These are phyloP conservation scores for Trichoderma brevicompactum DNA, from an alignment of 2,329 filamentous ascomycete genomes.

Conservation along the genomic window DNA sequence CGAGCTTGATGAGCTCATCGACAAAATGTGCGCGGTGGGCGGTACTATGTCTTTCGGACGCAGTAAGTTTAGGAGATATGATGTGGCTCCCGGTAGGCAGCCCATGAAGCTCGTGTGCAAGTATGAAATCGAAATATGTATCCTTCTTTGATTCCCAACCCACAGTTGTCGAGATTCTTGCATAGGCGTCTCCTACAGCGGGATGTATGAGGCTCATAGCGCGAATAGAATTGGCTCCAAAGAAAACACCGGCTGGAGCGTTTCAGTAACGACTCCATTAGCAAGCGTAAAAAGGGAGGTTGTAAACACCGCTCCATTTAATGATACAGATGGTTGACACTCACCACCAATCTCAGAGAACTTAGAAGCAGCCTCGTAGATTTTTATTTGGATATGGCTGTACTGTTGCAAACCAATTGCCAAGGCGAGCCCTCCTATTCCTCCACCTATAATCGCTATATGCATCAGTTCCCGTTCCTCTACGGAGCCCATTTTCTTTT, in stretches of 20 bases:
- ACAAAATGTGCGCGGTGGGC: slow-evolving; percentile 31
- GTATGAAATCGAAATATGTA: slow-evolving; percentile 31
- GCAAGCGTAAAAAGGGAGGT: not conserved
- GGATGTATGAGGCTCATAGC: slow-evolving; percentile 59
- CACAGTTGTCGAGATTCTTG: slow-evolving; percentile 37
- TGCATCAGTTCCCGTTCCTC: slow-evolving; percentile 5
- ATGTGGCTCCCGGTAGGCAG: slow-evolving; percentile 27
- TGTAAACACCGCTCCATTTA: not conserved
- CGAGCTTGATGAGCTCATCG: slow-evolving; percentile 27
- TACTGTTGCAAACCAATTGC: slow-evolving; percentile 52
- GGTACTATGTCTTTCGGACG: slow-evolving; percentile 14
- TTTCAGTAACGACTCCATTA: not conserved
- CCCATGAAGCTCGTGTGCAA: slow-evolving; percentile 30
- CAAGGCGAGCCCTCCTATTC: slow-evolving; percentile 60
- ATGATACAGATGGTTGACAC: not conserved
- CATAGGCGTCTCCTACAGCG: slow-evolving; percentile 48
- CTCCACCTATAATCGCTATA: slow-evolving; percentile 62
- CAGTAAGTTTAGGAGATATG: slow-evolving; percentile 17
- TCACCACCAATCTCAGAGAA: slow-evolving; percentile 59
- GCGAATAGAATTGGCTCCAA: slow-evolving; percentile 59
- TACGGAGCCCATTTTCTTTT: slow-evolving; percentile 1
- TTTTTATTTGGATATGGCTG: slow-evolving; percentile 42
- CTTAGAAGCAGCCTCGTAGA: slow-evolving; percentile 60
- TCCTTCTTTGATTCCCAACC: slow-evolving; percentile 31
- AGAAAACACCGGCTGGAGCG: slow-evolving; percentile 52